Evolutionary conservation across 192 early-diverging fungal species (phyloP).

Genomic region (Spizellomyces sp.): DNA sequence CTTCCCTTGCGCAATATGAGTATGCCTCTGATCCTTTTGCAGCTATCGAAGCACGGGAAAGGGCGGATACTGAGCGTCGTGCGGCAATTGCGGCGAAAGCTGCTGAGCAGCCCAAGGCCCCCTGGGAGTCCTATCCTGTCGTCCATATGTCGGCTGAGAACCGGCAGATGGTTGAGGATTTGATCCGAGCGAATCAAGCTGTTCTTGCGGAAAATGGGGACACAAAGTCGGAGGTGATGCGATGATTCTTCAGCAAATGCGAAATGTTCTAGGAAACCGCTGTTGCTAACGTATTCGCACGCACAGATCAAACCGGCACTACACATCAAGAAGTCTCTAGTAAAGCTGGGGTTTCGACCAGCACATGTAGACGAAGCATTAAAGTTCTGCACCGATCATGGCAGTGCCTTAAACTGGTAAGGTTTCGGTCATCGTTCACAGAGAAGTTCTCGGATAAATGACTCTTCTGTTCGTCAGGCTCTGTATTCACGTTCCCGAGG

Average conservation of each 20-base stretch:
- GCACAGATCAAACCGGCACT: too few species aligned
- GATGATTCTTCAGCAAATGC: too few species aligned
- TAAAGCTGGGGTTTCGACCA: conserved; percentile 69
- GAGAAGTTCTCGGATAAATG: background rate
- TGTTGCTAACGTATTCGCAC: too few species aligned
- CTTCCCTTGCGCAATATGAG: conserved; percentile 44
- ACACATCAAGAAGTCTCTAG: conserved; percentile 22
- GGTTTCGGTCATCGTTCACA: too few species aligned
- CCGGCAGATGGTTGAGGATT: conserved; percentile 61
- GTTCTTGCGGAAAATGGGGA: background rate
- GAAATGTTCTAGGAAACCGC: too few species aligned
- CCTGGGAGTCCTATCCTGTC: conserved; percentile 66
- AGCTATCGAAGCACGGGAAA: conserved; percentile 50
- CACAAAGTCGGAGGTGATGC: too few species aligned
- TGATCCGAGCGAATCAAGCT: conserved; percentile 45
- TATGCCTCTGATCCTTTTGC: conserved; percentile 83
- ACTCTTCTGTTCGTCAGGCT: conserved; percentile 35
- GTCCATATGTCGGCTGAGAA: conserved; percentile 69
- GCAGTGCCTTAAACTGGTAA: conserved; percentile 72
- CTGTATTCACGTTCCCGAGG: conserved; percentile 88
- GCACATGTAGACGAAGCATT: conserved; percentile 78
- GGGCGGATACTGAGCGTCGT: conserved; percentile 37
- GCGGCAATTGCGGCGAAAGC: conserved; percentile 45
- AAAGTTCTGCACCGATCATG: conserved; percentile 49
- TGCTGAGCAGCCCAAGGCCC: conserved; percentile 4